Conservation (phyloP, 164 flowering plant genomes). For the Vitis riparia region DNA sequence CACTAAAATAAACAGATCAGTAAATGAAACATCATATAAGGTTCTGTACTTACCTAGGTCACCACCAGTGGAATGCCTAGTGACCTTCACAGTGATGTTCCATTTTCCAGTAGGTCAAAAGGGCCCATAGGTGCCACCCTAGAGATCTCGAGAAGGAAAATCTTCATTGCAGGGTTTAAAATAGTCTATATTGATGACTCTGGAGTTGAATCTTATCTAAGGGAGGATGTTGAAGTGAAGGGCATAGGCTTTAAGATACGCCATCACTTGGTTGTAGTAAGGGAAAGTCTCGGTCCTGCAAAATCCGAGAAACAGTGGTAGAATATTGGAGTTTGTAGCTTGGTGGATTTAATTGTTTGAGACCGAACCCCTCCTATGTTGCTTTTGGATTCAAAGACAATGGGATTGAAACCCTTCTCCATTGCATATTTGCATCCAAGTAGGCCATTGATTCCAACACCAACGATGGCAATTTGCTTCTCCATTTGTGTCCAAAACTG, state of each 20-base stretch:
- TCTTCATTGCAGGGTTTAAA: neutral
- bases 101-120: slow-evolving; percentile 24
- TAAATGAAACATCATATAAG: too few relatives aligned
- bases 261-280: slow-evolving; percentile 26
- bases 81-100: slow-evolving; percentile 21
- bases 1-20: too few relatives aligned
- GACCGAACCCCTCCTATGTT: slow-evolving; percentile 32
- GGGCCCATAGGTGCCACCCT: slow-evolving; percentile 28
- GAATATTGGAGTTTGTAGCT: slow-evolving; percentile 32
- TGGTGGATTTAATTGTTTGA: slow-evolving; percentile 27
- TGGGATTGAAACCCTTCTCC: slow-evolving; percentile 26
- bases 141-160: slow-evolving; percentile 13
- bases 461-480: slow-evolving; percentile 24
- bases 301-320: slow-evolving; percentile 36
- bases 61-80: neutral
- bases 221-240: slow-evolving; percentile 26
- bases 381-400: slow-evolving; percentile 25
- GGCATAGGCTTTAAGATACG: slow-evolving; percentile 31
- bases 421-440: slow-evolving; percentile 28
- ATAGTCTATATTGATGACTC: slow-evolving; percentile 20
- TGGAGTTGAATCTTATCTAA: slow-evolving; percentile 21
- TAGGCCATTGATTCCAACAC: slow-evolving; percentile 33
- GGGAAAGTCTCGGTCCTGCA: slow-evolving; percentile 30
- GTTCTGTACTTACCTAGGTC: neutral
- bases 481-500: neutral